Conservation (phyloP, 352 stramenopile genomes). For the Phytophthora rubi region DNA sequence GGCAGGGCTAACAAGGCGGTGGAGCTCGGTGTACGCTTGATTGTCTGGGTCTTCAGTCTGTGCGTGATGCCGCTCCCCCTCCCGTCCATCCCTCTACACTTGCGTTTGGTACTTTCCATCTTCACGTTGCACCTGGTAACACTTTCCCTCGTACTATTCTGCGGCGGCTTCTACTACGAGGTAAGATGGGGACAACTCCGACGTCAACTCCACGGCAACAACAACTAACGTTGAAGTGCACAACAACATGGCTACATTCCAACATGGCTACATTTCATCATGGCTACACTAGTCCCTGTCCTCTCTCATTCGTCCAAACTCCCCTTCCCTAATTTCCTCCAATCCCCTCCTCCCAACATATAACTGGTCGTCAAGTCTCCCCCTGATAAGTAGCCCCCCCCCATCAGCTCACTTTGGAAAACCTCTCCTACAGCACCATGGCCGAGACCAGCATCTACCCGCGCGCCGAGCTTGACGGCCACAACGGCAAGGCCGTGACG, state of each 20-base stretch:
- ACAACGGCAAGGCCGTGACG: conserved; percentile 92
- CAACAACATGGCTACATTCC: too few species aligned
- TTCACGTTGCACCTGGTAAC: background rate
- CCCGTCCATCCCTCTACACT: too few species aligned
- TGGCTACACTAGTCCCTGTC: background rate
- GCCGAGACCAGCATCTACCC: conserved; percentile 88
- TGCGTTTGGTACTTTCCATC: too few species aligned
- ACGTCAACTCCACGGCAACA: background rate
- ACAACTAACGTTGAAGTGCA: background rate
- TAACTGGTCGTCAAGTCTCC: background rate
- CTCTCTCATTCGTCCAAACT: background rate
- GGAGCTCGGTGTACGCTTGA: background rate
- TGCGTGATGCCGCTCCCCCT: background rate
- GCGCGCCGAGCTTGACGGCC: conserved; percentile 86
- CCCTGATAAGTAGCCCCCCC: background rate
- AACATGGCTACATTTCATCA: too few species aligned
- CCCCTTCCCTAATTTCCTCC: background rate
- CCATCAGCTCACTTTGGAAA: conserved; percentile 37
- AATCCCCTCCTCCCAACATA: background rate
- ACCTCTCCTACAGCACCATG: conserved; percentile 46
- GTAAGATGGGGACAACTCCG: background rate
- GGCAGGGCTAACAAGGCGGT: background rate
- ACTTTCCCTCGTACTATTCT: background rate
- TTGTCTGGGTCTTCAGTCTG: background rate
- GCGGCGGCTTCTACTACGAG: background rate